Evolutionary conservation across 2,329 filamentous ascomycete species (phyloP).

Genomic region (Cladosporium oxysporum): DNA sequence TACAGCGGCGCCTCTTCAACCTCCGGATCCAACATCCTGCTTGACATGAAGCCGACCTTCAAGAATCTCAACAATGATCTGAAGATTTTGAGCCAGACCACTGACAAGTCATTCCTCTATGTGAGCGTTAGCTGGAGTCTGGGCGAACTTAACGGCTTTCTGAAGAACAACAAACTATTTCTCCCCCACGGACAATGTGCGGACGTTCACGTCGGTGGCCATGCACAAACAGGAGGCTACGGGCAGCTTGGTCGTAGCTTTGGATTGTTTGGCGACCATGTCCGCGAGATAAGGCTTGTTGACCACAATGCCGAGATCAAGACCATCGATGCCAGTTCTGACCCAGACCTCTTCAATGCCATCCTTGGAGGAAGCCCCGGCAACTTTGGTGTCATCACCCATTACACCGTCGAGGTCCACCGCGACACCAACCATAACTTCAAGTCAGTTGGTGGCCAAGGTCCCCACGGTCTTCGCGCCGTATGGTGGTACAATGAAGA

Average conservation of each 20-base stretch:
- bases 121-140: conserved; percentile 41
- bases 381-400: conserved; percentile 39
- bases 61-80: conserved; percentile 33
- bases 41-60: conserved; percentile 48
- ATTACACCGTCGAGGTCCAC: conserved; percentile 42
- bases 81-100: conserved; percentile 33
- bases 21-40: conserved; percentile 47
- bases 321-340: conserved; percentile 30
- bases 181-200: conserved; percentile 51
- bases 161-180: conserved; percentile 45
- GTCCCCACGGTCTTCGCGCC: conserved; percentile 47
- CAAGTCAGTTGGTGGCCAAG: conserved; percentile 26
- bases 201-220: conserved; percentile 50
- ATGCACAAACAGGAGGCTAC: conserved; percentile 53
- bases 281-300: conserved; percentile 34
- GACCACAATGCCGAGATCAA: conserved; percentile 33
- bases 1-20: conserved; percentile 55
- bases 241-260: conserved; percentile 52
- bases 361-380: conserved; percentile 39
- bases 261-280: conserved; percentile 38
- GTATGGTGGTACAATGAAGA: conserved; percentile 45
- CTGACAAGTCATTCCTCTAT: conserved; percentile 39
- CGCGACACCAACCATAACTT: conserved; percentile 40
- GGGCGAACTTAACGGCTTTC: conserved; percentile 47
- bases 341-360: conserved; percentile 36